Base-by-base conservation (phyloP, 305 asterid species). In the Stenogyne calaminthoides region DNA sequence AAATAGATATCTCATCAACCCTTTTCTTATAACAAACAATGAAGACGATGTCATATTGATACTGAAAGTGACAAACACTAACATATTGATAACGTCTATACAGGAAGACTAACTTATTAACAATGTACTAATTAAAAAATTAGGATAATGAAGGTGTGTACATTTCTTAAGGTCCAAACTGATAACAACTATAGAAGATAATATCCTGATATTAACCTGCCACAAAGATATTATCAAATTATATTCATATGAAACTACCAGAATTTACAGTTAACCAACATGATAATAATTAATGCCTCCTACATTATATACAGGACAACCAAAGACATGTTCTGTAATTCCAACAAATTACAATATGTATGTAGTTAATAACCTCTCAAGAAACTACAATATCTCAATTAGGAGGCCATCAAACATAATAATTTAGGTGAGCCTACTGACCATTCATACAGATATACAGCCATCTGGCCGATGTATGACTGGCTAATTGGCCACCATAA, bases 401-500 rank as follows among this genome's bases (percentile, higher is more conserved):
- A 40, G 12, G 78, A 84, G 84, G 77, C 57, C 46, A 78, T 67
- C 80, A 73, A n/a, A 76, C 85, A 73, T 6, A 47, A 61, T 85
- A 77, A 76, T 80, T 9, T 84, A 80, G 88, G 89, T 86, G 77
- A 70, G 80, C 78, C 57, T 77, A 82, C 82, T 82, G 85, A 82
- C 88, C 89, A 84, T 72, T 79, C 88, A 88, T 78, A 78, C 87
- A 79, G 74, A 76, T 51, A 37, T 27, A 73, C 80, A 81, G 84
- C 80, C 64, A 67, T 72, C 58, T 64, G 63, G 81, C 85, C 73
- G 79, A 79, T 79, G 88, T 73, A 69, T 73, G 77, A 84, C 71
- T 75, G 85, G 84, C 84, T 79, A 88, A 88, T 83, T 86, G 76
- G 80, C 81, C 87, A 81, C 88, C 87, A 67, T 72, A 58, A 58